Percentiles rank a stretch among this genome's conserved stretches.
Conservation (phyloP, 2,329 filamentous ascomycete genomes). For the Pseudocercospora fuligena region DNA sequence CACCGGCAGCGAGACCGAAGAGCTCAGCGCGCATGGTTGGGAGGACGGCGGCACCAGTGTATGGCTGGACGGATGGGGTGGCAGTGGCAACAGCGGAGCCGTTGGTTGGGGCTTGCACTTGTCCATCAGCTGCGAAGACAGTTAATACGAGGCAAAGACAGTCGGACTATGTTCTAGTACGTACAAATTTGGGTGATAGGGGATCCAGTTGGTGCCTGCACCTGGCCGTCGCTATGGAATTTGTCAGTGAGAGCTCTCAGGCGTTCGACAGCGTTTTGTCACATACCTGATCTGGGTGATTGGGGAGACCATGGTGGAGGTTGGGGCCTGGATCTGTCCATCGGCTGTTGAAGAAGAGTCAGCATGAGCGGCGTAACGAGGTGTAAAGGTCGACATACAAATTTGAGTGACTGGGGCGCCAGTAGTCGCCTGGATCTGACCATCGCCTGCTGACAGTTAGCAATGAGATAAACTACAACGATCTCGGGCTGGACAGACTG, state of each 20-base stretch:
- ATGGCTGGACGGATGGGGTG: slow-evolving; percentile 26
- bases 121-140: slow-evolving; percentile 38
- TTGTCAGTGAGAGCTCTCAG: slow-evolving; percentile 27
- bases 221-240: slow-evolving; percentile 53
- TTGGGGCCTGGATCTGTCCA: slow-evolving; percentile 15
- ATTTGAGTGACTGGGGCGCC: no score
- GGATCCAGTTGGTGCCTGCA: slow-evolving; percentile 21
- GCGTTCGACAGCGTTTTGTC: no score
- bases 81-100: slow-evolving; percentile 22
- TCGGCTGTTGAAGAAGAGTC: slow-evolving; percentile 46
- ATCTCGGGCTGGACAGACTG: no score
- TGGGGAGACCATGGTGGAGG: slow-evolving; percentile 22
- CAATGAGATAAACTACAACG: no score
- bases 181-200: slow-evolving; percentile 19
- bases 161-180: slow-evolving; percentile 4
- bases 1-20: slow-evolving; percentile 40
- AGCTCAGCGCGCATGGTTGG: slow-evolving; percentile 32
- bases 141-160: neutral
- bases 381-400: no score
- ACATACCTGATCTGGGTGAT: slow-evolving; percentile 37
- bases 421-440: no score
- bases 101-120: slow-evolving; percentile 34
- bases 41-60: slow-evolving; percentile 41
- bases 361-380: no score
- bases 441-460: no score